phyloP scores from a whole-genome alignment of 768 basidiomycete genomes.

The Suillus brevipes region DNA sequence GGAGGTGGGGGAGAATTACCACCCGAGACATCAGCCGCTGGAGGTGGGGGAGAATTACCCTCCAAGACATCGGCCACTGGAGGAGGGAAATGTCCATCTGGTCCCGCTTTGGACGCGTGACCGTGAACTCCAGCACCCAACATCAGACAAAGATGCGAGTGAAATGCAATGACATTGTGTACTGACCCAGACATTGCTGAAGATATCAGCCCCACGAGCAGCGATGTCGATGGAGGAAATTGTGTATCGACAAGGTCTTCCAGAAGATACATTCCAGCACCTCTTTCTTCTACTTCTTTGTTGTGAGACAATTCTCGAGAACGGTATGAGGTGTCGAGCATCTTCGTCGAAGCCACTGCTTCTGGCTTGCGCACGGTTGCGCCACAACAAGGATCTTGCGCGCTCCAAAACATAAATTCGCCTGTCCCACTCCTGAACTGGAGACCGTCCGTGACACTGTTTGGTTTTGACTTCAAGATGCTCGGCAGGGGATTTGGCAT shows the following conservation, averaged over 20 bases:
- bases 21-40: not conserved
- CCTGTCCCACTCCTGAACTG: too few species aligned
- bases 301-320: conserved; percentile 76
- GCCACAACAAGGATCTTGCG: conserved; percentile 72
- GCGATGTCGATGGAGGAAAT: conserved; percentile 79
- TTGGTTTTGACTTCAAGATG: too few species aligned
- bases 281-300: conserved; percentile 76
- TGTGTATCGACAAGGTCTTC: conserved; percentile 90
- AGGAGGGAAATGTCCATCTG: not conserved
- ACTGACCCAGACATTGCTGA: too few species aligned
- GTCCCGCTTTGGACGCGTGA: not conserved
- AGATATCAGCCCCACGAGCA: conserved; percentile 59
- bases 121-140: not conserved
- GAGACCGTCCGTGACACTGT: too few species aligned
- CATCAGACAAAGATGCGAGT: not conserved
- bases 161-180: too few species aligned
- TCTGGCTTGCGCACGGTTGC: conserved; percentile 54
- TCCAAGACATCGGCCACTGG: not conserved
- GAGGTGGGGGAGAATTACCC: not conserved
- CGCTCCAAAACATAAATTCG: conserved; percentile 21
- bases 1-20: not conserved
- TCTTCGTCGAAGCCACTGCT: conserved; percentile 63
- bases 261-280: conserved; percentile 85
- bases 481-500: too few species aligned
- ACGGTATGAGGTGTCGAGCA: conserved; percentile 86